Base-by-base conservation (phyloP, 805 yeast genomes). In the Starmerella powellii region DNA sequence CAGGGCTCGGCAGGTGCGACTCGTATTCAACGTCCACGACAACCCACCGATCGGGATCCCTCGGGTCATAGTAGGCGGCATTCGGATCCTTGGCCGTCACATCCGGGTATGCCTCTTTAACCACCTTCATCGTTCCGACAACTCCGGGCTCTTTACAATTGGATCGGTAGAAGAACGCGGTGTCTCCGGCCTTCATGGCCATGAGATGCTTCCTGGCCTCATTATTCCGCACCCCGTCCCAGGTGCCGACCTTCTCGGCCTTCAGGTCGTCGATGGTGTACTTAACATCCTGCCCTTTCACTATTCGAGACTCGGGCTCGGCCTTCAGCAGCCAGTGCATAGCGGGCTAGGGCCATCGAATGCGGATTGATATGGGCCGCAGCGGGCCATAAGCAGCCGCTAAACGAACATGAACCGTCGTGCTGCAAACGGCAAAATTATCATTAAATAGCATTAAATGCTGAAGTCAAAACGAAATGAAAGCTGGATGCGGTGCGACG, bases 211-310 rank as follows among this genome's bases (percentile, higher is more conserved):
- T 74, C 45, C 69, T 61, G 1, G 79, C 78, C 56, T 73, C 78
- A 46, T 67, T 67, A 52, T 74, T 74, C 35, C 80, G 60, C 10
- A 74, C 78, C 1, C 80, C 79, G 47, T 72, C 73, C 79, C 79
- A 74, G n/a, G 70, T 64, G 39, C 70, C 71, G 1, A 46, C 46
- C 4, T 55, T 60, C 8, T 62, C 67, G 5, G 61, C 49, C 15
- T 63, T 53, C 11, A 74, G 56, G 24, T 67, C 72, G 8, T 59
- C 60, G 6, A 73, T 58, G 4, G 76, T 63, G 53, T 72, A 74
- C 32, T 63, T 63, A 18, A 68, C 73, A 51, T 74, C 76, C 16
- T 57, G 56, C 2, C 72, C 73, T 8, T 71, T 62, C 38, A 70
- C 76, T 10, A 71, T 56, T 34, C 79, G 56, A 0, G 69, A 48